Percentiles rank a stretch among this genome's conserved stretches.
phyloP scores from a whole-genome alignment of 2,329 filamentous ascomycete species.

The Incumbomyces delicatus region DNA sequence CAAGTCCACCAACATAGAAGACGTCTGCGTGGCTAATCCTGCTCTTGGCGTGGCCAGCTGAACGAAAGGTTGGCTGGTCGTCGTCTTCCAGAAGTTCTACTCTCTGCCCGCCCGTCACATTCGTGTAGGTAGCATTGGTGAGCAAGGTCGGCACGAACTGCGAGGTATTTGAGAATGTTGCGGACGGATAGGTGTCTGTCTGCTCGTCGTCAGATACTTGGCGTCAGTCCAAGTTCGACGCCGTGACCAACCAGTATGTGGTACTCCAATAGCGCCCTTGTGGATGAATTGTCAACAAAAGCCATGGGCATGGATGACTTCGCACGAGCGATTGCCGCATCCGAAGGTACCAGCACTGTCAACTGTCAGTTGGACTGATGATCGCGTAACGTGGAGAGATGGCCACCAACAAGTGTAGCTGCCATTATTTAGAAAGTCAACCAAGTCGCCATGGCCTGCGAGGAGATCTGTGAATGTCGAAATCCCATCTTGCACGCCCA shows the following conservation, averaged over 20 bases:
- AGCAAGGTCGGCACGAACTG: conserved; percentile 42
- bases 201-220: too few species aligned
- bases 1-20: conserved; percentile 45
- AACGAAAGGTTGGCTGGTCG: conserved; percentile 41
- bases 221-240: too few species aligned
- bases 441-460: conserved; percentile 11
- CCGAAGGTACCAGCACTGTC: conserved; percentile 16
- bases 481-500: conserved; percentile 14
- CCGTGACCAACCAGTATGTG: conserved; percentile 38
- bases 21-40: conserved; percentile 42
- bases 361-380: neutral
- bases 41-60: conserved; percentile 42
- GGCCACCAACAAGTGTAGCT: conserved; percentile 12
- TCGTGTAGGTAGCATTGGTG: conserved; percentile 43
- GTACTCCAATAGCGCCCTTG: conserved; percentile 45
- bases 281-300: conserved; percentile 15
- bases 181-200: conserved; percentile 38
- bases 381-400: too few species aligned
- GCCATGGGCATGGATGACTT: conserved; percentile 9
- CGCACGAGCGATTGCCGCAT: conserved; percentile 11
- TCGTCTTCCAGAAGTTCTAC: conserved; percentile 38
- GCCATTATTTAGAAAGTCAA: conserved; percentile 15
- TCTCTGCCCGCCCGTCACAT: conserved; percentile 51
- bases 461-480: conserved; percentile 13
- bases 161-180: conserved; percentile 21